Evolutionary conservation across 2,329 filamentous ascomycete genomes (phyloP).

Genomic region (Aspergillus persii): DNA sequence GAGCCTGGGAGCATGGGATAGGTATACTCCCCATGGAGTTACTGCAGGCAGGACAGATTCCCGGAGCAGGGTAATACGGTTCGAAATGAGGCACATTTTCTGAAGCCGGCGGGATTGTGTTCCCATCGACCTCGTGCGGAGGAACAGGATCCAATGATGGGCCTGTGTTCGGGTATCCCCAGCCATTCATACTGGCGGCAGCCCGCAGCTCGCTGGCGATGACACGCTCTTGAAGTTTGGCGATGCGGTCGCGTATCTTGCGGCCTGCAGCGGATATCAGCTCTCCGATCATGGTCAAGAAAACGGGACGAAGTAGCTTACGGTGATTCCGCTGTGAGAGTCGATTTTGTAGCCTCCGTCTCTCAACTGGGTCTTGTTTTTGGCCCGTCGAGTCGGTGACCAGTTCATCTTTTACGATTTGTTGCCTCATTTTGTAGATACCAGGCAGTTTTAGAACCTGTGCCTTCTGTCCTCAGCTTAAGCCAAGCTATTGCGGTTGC

Average conservation of each 20-base stretch:
- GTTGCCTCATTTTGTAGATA: conserved; percentile 1
- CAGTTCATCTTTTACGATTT: conserved; percentile 10
- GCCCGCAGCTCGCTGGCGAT: conserved; percentile 34
- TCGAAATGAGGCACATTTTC: neutral
- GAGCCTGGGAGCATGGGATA: neutral
- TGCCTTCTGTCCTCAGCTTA: neutral
- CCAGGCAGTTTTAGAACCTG: neutral
- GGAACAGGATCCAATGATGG: conserved; percentile 6
- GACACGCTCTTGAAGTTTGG: conserved; percentile 35
- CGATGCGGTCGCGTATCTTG: conserved; percentile 35
- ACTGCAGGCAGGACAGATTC: conserved; percentile 2
- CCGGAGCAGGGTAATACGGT: neutral
- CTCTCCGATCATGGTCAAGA: neutral
- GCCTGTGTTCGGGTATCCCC: conserved; percentile 21
- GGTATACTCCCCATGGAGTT: neutral
- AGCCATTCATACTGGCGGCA: conserved; percentile 27
- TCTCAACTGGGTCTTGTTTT: conserved; percentile 32
- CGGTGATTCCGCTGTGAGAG: conserved; percentile 35
- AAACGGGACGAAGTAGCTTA: conserved; percentile 8
- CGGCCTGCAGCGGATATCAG: conserved; percentile 21
- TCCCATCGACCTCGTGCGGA: conserved; percentile 8
- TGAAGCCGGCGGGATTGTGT: neutral
- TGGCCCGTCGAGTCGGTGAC: conserved; percentile 9
- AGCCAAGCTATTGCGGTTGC: neutral
- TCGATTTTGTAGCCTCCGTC: conserved; percentile 31